phyloP scores from a whole-genome alignment of 208 protist species.

The Tetramitus jugosus region DNA sequence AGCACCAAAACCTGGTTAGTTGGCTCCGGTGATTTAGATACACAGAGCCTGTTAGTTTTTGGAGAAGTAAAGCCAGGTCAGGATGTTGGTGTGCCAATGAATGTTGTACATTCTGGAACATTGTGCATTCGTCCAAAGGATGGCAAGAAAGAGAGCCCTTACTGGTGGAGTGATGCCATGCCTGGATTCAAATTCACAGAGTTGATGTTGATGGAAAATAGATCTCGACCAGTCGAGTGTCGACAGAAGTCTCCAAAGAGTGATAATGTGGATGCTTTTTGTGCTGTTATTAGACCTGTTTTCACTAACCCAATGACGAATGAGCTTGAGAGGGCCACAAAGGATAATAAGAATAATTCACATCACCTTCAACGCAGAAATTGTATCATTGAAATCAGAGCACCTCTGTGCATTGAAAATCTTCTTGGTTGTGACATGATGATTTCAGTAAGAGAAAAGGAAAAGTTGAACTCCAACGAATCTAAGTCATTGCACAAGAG shows the following conservation, averaged over 20 bases:
- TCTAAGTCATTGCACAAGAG: background rate
- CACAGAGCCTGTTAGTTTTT: background rate
- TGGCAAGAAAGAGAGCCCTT: background rate
- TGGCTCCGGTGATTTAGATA: background rate
- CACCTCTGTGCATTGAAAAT: background rate
- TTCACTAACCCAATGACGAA: too few relatives aligned
- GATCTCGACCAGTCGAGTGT: background rate
- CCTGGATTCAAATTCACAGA: constrained; percentile 1
- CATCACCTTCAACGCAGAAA: background rate
- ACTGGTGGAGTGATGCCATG: background rate
- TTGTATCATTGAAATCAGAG: background rate
- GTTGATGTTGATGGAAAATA: background rate
- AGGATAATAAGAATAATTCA: background rate
- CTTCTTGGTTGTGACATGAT: background rate
- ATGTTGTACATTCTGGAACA: background rate
- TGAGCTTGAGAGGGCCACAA: too few relatives aligned
- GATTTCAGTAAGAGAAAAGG: background rate
- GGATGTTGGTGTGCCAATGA: background rate
- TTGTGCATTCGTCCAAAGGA: background rate
- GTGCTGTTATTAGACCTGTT: background rate
- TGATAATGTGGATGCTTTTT: background rate
- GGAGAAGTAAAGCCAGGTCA: background rate
- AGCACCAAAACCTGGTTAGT: background rate
- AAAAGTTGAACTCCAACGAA: background rate
- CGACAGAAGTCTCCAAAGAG: background rate